Base-by-base conservation (phyloP, 768 basidiomycete species). In the Glaciozyma antarctica region DNA sequence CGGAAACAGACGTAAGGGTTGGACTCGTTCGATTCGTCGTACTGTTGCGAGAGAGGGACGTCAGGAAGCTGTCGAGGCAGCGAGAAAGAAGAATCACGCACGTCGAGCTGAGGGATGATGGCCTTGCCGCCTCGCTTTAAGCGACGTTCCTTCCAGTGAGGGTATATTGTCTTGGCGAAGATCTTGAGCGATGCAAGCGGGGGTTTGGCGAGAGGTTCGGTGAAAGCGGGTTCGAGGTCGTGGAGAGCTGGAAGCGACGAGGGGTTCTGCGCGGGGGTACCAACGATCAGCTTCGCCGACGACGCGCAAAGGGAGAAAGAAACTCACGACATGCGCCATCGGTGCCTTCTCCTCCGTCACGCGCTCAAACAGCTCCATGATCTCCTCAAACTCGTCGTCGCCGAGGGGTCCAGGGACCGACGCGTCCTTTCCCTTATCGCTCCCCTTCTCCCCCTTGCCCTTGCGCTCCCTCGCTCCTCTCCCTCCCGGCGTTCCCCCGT, bases 1-100 rank as follows among this genome's bases (percentile, higher is more conserved):
- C 95, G 85, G 82, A 99, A 99, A 77, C 95, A 99, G 53, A 97
- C 88, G 69, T 97, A 98, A 0, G 94, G 93, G 62, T 89, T 90
- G 70, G 82, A 82, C 54, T 86, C 86, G 75, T 95, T 91, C 24
- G 87, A 82, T 78, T 97, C 93, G 75, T 98, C 92, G 73, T 83
- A 86, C 87, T 89, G 65, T 41, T 32, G 10, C 16, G 58, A 28
- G 63, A 26, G 26, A 49, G 53, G 9, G 32, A 32, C 32, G 56
- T 58, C 38, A 17, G 64, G 30, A 21, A 34, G 24, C 16, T 48
- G 19, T 48, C 47, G n/a, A 24, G 34, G 48, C 32, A 16, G 6
- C 49, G 51, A 51, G 45, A 38, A 58, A 41, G 49, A 60, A 13
- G n/a, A 61, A 61, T 15, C 64, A 51, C 47, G 47, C 21, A 48